Base-by-base conservation (phyloP, 2,329 filamentous ascomycete genomes). In the Aspergillus novoparasiticus region DNA sequence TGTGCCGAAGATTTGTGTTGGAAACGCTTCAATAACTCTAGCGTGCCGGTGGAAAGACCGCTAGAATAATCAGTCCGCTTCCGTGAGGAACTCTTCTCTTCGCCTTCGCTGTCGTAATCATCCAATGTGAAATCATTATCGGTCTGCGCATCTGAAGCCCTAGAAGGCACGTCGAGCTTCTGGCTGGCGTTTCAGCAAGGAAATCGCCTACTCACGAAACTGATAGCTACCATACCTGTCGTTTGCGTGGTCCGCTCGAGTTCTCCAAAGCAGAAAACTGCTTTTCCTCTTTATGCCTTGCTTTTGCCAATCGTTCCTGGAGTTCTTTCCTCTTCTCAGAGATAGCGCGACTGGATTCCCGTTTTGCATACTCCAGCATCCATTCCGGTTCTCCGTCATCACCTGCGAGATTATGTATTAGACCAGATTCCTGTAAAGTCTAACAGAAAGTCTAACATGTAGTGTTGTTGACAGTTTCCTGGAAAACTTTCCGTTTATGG, bases 311-410 rank as follows among this genome's bases (percentile, higher is more conserved):
- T 28, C 88, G 87, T n/a, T 83, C 82, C 75, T 97, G 92, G 41
- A 94, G 82, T 50, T 93, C 90, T 71, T 89, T 85, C 82, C 89
- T 90, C 64, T 85, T 85, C 46, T 85, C 83, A 2, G 88, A 80
- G 6, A 94, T 83, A 63, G 90, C 88, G 32, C 88, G 85, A 58
- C 87, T 86, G 69, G 88, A 91, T 64, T 90, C 86, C 51, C 86
- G 85, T 56, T 89, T 84, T 56, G 92, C 88, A 75, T 93, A 90
- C 66, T 96, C 89, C 3, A 93, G 76, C 70, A 97, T 89, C 94
- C 94, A 97, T 1, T 89, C 87, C 0, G 93, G 93, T 71, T 96
- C 93, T 68, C 90, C 89, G 68, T 91, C 90, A 61, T 87, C 82
- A 58, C 83, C 83, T 75, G 61, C 26, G n/a, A 43, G 9, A 16